These are phyloP conservation scores for Cutaneotrichosporon mucoides DNA, from an alignment of 1,284 basidiomycete genomes.

Conservation along the genomic window DNA sequence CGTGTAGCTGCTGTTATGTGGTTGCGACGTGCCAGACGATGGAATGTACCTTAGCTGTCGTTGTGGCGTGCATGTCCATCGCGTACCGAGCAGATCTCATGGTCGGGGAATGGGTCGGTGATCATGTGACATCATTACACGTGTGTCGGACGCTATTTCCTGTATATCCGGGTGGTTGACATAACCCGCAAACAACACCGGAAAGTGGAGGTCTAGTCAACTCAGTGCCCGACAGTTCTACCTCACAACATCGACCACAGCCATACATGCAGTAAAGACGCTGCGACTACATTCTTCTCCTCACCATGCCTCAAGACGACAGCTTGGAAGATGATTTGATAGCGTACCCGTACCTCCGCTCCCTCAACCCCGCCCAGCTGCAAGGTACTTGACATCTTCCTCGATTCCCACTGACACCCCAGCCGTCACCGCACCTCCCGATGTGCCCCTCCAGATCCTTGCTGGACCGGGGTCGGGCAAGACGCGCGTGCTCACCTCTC, in stretches of 20 bases:
- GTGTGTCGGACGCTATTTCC: background rate
- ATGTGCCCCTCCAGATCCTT: constrained; percentile 69
- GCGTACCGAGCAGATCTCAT: too few species aligned
- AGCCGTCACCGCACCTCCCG: constrained; percentile 66
- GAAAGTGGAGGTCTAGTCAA: background rate
- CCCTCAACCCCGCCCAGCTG: constrained; percentile 40
- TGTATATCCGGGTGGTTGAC: background rate
- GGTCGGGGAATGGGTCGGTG: too few species aligned
- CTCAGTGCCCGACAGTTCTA: background rate
- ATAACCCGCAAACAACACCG: background rate
- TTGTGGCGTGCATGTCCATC: background rate
- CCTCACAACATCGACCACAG: background rate
- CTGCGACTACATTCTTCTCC: too few species aligned
- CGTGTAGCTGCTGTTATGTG: background rate
- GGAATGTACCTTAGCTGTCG: background rate
- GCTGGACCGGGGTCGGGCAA: constrained; percentile 79
- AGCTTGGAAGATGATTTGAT: background rate
- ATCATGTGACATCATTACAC: background rate
- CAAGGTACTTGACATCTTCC: constrained; percentile 23
- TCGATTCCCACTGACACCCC: background rate
- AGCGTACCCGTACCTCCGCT: constrained; percentile 32
- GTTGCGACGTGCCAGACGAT: too few species aligned
- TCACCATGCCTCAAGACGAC: background rate
- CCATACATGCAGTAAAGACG: too few species aligned
- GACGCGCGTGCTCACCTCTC: constrained; percentile 66